These are phyloP conservation scores for Lactarius akahatsu DNA, from an alignment of 768 basidiomycete genomes.

Conservation along the genomic window DNA sequence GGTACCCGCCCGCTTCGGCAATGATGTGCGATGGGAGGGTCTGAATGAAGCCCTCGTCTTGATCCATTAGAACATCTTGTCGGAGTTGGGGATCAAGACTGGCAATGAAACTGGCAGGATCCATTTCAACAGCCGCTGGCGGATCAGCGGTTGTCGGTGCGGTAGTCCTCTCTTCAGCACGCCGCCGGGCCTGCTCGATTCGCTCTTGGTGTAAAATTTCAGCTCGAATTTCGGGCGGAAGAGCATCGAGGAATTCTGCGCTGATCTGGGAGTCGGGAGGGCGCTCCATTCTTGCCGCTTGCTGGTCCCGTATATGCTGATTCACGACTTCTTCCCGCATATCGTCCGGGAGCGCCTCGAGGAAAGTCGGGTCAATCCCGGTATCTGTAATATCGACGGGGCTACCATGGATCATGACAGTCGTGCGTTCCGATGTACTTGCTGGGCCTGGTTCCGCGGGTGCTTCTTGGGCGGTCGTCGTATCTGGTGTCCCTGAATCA, in stretches of 20 bases:
- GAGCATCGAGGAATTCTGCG: constrained; percentile 91
- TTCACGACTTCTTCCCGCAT: constrained; percentile 98
- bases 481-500: constrained; percentile 19
- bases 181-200: constrained; percentile 69
- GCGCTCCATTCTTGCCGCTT: constrained; percentile 70
- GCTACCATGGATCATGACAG: constrained; percentile 88
- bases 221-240: constrained; percentile 94
- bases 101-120: constrained; percentile 88
- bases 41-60: constrained; percentile 81
- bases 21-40: constrained; percentile 82
- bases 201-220: constrained; percentile 97
- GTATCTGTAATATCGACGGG: constrained; percentile 97
- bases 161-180: constrained; percentile 39
- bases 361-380: constrained; percentile 96
- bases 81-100: constrained; percentile 87
- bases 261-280: constrained; percentile 88
- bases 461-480: constrained; percentile 26
- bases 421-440: constrained; percentile 60
- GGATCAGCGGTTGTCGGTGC: constrained; percentile 44
- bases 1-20: constrained; percentile 74
- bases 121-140: constrained; percentile 54
- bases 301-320: constrained; percentile 93
- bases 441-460: constrained; percentile 37
- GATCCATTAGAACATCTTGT: constrained; percentile 87
- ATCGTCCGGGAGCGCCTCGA: constrained; percentile 96